phyloP scores from a whole-genome alignment of 805 yeast species.

The Saccharomycopsis javanensis region DNA sequence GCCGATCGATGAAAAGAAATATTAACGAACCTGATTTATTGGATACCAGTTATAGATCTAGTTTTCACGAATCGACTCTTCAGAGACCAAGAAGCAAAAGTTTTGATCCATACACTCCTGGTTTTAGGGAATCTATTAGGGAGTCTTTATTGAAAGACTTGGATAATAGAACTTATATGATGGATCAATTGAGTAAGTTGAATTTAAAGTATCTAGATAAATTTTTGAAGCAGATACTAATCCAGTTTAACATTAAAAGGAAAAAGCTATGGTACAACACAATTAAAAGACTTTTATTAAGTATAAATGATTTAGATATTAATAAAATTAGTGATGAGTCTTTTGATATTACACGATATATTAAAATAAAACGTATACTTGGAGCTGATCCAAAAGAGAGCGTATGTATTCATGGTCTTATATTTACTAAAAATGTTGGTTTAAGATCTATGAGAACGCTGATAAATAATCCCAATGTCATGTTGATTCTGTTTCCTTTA shows the following conservation, averaged over 20 bases:
- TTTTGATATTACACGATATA: conserved; percentile 78
- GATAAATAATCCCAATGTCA: conserved; percentile 61
- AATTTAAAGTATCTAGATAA: not conserved
- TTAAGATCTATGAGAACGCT: conserved; percentile 63
- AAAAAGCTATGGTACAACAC: conserved; percentile 45
- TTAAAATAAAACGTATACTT: conserved; percentile 73
- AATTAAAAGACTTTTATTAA: conserved; percentile 41
- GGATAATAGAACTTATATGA: conserved; percentile 4
- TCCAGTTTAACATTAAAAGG: conserved; percentile 11
- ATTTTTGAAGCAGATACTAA: conserved; percentile 13
- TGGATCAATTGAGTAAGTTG: conserved; percentile 7
- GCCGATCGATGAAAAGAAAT: conserved; percentile 2
- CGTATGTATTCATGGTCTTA: conserved; percentile 60
- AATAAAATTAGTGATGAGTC: conserved; percentile 53
- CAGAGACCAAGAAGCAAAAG: not conserved
- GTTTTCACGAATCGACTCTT: not conserved
- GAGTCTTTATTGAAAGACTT: not conserved
- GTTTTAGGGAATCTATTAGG: not conserved
- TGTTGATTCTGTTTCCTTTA: conserved; percentile 78
- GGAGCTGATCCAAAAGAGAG: conserved; percentile 66
- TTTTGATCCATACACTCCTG: not conserved
- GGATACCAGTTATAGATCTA: not conserved
- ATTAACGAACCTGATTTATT: not conserved
- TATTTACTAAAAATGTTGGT: conserved; percentile 77
- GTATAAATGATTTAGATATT: conserved; percentile 49